These are phyloP conservation scores for Phanerochaete sordida DNA, from an alignment of 768 basidiomycete species.

Conservation along the genomic window DNA sequence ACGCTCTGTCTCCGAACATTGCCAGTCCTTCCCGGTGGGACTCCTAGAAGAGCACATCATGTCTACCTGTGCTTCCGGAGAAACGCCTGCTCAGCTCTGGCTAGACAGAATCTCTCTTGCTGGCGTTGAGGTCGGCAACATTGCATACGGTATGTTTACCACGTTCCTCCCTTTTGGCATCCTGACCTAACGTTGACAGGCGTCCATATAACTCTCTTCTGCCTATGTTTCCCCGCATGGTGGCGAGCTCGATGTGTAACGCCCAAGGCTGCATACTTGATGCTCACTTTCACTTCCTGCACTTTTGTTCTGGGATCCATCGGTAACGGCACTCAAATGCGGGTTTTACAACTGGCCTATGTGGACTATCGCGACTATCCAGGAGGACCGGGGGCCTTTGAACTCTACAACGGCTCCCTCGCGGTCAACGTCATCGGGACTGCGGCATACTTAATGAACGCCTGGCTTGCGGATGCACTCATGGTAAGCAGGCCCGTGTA, in stretches of 20 bases:
- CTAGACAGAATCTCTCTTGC: not conserved
- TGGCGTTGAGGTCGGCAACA: not conserved
- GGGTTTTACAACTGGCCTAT: constrained; percentile 15
- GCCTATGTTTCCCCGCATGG: not conserved
- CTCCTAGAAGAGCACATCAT: no score
- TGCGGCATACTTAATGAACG: not conserved
- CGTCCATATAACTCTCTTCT: not conserved
- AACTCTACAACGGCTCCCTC: not conserved
- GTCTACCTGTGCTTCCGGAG: not conserved
- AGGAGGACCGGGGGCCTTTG: constrained; percentile 18
- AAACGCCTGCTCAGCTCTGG: not conserved
- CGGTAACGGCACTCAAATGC: constrained; percentile 14
- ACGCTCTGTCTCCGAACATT: no score
- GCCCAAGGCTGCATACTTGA: constrained; percentile 12
- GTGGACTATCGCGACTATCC: constrained; percentile 20
- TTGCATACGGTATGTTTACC: not conserved
- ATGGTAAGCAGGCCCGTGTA: constrained; percentile 18
- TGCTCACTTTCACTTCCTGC: constrained; percentile 16
- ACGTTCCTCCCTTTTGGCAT: not conserved
- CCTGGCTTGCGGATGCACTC: constrained; percentile 15
- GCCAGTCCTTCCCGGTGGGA: no score
- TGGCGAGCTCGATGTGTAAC: not conserved
- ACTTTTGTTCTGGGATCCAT: constrained; percentile 17
- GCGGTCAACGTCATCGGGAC: not conserved
- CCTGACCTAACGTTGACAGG: no score